Evolutionary conservation across 2,329 filamentous ascomycete genomes (phyloP), one percentile per base, ranked within the genome.

Genomic region (Pochonia chlamydosporia): DNA sequence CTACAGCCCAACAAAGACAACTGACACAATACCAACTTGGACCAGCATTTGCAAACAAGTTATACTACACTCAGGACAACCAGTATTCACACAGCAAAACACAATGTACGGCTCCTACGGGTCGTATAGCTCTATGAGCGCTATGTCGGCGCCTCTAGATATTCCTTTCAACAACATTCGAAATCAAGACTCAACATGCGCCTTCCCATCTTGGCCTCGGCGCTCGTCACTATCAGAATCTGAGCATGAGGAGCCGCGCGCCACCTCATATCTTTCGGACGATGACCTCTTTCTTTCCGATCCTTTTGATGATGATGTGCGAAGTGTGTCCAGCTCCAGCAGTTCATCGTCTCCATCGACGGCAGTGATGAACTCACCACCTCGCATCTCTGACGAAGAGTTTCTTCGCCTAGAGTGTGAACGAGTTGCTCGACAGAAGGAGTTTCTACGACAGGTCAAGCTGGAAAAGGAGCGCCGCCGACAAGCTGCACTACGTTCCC

Each of bases 241-340:
- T 46, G 62, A 67, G 54, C 59, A 59, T 46, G 62, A 64, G 49
- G 63, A 69, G 54, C 64, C 70, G 54, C 71, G 73, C 49, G 72
- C 76, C 16, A 74, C 75, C 3, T 78, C 77, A 1, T 81, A 74
- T 63, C 70, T 84, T 52, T 81, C 79, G 36, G 81, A 84, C 67
- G 81, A 84, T 64, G 81, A 84, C 56, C 74, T 84, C 47, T 76
- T 79, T 63, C 70, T 76, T 48, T 59, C 70, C 60, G 70, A 74
- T 54, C 64, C 70, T 53, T 71, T 73, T 47, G 73, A 78, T 55
- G 73, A 79, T 56, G 73, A 78, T 56, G 56, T 64, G 50, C 67
- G 63, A 62, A 75, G 71, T 62, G 63, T 74, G 44, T 72, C 67
- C 57, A 73, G 70, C 59, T 66, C 72, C 40, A 69, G 68, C 60